A percentile compares a stretch with the other conserved stretches of the same genome.
Evolutionary conservation across 2,329 filamentous ascomycete species (phyloP).

Genomic region (Trichoderma sp.): DNA sequence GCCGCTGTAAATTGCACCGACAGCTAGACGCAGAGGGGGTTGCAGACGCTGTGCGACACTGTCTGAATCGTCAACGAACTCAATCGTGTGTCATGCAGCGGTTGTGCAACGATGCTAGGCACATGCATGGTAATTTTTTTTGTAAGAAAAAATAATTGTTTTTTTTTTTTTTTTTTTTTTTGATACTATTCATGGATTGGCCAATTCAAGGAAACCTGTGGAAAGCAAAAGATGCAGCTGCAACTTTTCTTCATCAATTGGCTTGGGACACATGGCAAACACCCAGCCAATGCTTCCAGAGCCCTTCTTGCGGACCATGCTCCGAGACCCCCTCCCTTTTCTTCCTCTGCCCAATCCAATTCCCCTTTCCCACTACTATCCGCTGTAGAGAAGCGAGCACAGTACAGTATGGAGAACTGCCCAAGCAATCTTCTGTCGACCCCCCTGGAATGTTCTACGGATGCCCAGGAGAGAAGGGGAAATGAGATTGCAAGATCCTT

Average conservation of each 20-base stretch:
- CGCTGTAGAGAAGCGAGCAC: not conserved
- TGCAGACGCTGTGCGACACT: conserved; percentile 8
- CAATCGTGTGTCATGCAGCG: not conserved
- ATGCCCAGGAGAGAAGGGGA: not conserved
- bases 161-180: not conserved
- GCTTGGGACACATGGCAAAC: conserved; percentile 12
- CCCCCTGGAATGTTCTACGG: conserved; percentile 17
- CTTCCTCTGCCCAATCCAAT: not conserved
- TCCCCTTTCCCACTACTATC: conserved; percentile 1
- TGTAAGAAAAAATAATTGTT: too few relatives aligned
- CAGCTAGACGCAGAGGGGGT: not conserved
- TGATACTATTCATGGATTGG: not conserved
- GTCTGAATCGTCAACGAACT: conserved; percentile 11
- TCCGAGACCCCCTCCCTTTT: conserved; percentile 14
- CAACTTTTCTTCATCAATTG: conserved; percentile 15
- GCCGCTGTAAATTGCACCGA: not conserved
- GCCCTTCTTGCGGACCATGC: conserved; percentile 1
- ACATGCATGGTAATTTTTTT: not conserved
- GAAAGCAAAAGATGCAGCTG: not conserved
- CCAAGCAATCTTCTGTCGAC: conserved; percentile 5
- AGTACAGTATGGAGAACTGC: not conserved
- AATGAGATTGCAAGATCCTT: conserved; percentile 4
- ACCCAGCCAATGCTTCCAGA: not conserved
- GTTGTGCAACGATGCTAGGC: not conserved
- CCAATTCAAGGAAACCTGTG: not conserved